Evolutionary conservation across 2,329 filamentous ascomycete species (phyloP), one percentile per base, ranked within the genome.

Genomic region (Stachybotrys elegans): DNA sequence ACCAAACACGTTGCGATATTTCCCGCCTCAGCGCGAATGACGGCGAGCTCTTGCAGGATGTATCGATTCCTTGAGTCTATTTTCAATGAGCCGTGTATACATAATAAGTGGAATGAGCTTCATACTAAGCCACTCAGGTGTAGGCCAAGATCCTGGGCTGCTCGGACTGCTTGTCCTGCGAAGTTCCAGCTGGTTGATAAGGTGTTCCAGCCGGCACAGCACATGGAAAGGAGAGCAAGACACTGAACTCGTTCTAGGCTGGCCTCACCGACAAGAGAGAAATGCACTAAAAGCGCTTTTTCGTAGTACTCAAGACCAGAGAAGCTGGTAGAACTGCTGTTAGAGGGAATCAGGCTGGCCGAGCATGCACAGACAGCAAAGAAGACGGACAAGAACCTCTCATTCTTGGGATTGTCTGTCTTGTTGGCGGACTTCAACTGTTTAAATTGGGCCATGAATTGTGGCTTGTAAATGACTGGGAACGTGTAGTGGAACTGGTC

Each of bases 301-400:
- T 49, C 32, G 31, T 57, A 57, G 20, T 54, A 53, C 21, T 44
- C 47, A 5, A 51, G 17, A 3, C 49, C 49, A 2, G 47, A 52
- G 68, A 72, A 51, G 13, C 19, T 16, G 12, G 34, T 25, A 5
- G 36, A 32, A 5, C 51, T 49, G 2, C 47, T 32, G 6, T 43
- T 43, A 0, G 40, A 39, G 3, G 52, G 55, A 9, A 59, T 41
- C 9, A 58, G 49, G 12, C 58, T 52, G 1, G 57, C 57, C 8
- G 58, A 52, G 19, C 57, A 61, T 0, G 58, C 58, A 34, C 57
- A 61, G 0, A 61, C 54, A 6, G 57, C 52, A 22, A 57, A 60
- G 45, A 61, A 61, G 4, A 60, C 54, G 19, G 51, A 51, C 4
- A 60, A 44, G 29, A 59, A 61, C 14, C 53, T 48, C 12, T 46